Conservation (phyloP, 139 green algal species). For the Desmodesmus armatus region DNA sequence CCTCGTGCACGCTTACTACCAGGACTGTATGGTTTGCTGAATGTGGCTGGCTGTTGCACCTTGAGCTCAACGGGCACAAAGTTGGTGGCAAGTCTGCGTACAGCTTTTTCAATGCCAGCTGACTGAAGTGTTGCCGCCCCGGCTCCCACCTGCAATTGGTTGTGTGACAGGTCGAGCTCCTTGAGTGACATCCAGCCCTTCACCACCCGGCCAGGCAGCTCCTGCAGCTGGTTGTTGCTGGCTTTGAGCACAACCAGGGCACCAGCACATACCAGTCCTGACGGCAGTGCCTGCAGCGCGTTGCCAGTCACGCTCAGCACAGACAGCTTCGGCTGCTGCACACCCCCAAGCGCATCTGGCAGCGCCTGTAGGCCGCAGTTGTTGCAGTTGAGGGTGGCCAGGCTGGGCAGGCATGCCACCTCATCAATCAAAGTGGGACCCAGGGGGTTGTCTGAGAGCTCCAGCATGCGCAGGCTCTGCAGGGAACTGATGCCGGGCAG, state of each 20-base stretch:
- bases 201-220: slow-evolving; percentile 40
- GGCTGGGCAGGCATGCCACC: slow-evolving; percentile 22
- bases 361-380: slow-evolving; percentile 40
- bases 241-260: slow-evolving; percentile 57
- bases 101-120: no score
- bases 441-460: slow-evolving; percentile 33
- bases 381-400: slow-evolving; percentile 29
- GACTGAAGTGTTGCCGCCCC: no score
- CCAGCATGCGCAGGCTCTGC: slow-evolving; percentile 29
- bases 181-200: slow-evolving; percentile 36
- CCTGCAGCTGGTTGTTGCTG: slow-evolving; percentile 55
- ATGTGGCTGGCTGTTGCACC: background rate
- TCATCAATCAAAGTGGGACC: slow-evolving; percentile 19
- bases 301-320: slow-evolving; percentile 48
- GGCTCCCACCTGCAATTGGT: slow-evolving; percentile 45
- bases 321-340: slow-evolving; percentile 47
- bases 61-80: background rate
- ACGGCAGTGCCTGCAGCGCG: slow-evolving; percentile 45
- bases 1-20: background rate
- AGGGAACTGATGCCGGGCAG: slow-evolving; percentile 39
- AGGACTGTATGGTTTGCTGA: background rate
- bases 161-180: slow-evolving; percentile 58
- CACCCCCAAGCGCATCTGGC: slow-evolving; percentile 50
- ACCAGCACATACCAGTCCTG: slow-evolving; percentile 4
- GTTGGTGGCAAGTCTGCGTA: background rate